A percentile compares a stretch with the other conserved stretches of the same genome.
Evolutionary conservation across 2,329 filamentous ascomycete genomes (phyloP).

Genomic region (Dryadomyces sulphureus): DNA sequence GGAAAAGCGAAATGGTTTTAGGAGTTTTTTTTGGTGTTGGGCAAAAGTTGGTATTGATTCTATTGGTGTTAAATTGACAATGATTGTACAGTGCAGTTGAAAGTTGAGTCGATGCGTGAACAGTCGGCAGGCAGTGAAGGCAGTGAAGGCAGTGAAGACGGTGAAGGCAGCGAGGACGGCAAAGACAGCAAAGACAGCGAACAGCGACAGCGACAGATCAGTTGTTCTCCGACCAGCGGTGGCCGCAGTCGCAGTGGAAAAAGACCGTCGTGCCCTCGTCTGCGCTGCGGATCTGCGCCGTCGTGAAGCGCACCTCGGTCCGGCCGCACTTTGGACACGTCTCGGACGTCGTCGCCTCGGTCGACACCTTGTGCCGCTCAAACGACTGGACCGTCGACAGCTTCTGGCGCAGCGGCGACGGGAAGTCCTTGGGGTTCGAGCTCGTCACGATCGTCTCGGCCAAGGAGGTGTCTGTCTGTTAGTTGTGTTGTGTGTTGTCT

Average conservation of each 20-base stretch:
- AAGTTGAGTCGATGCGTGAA: too few species aligned
- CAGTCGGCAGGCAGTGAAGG: neutral
- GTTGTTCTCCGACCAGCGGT: conserved; percentile 45
- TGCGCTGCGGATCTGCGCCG: conserved; percentile 75
- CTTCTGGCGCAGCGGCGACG: conserved; percentile 76
- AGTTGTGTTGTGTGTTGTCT: too few species aligned
- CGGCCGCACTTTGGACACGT: conserved; percentile 70
- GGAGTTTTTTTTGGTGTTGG: too few species aligned
- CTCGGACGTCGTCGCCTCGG: conserved; percentile 51
- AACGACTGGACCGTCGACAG: conserved; percentile 75
- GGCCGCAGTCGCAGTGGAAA: conserved; percentile 72
- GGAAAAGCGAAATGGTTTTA: neutral
- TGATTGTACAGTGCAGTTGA: neutral
- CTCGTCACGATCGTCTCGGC: conserved; percentile 45
- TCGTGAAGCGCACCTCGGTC: conserved; percentile 71
- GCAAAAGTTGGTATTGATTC: neutral
- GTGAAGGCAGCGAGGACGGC: too few species aligned
- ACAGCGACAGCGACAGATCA: conserved; percentile 23
- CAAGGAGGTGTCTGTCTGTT: too few species aligned
- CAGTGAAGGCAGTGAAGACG: neutral
- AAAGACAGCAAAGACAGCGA: too few species aligned
- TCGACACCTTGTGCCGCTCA: conserved; percentile 61
- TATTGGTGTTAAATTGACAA: neutral
- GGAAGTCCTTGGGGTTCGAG: conserved; percentile 84
- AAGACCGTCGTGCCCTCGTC: conserved; percentile 93